phyloP scores from a whole-genome alignment of 1,284 basidiomycete species.

The Coniferiporia weirii region DNA sequence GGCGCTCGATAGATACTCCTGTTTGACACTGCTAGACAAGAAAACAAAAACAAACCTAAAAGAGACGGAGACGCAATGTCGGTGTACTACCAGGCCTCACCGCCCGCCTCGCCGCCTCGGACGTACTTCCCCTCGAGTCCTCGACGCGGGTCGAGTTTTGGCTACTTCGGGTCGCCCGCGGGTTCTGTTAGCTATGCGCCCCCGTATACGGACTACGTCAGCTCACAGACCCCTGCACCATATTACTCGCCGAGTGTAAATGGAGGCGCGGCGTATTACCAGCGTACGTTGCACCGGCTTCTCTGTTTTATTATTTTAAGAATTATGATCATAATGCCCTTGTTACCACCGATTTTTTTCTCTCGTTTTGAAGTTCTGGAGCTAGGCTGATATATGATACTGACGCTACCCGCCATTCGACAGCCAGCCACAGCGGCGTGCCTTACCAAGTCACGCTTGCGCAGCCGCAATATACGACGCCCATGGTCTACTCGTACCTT shows the following conservation, averaged over 20 bases:
- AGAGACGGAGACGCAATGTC: slow-evolving; percentile 3
- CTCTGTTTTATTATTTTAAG: not conserved
- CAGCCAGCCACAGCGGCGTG: not conserved
- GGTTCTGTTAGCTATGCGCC: slow-evolving; percentile 1
- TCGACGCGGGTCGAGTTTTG: not conserved
- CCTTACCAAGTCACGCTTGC: slow-evolving; percentile 1
- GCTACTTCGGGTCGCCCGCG: not conserved
- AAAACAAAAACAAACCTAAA: too few species aligned
- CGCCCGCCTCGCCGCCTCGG: slow-evolving; percentile 6
- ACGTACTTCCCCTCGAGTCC: slow-evolving; percentile 4
- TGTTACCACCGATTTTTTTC: too few species aligned
- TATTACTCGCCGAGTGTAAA: slow-evolving; percentile 1
- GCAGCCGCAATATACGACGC: slow-evolving; percentile 9
- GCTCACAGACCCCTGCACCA: not conserved
- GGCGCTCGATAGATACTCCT: too few species aligned
- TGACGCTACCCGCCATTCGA: not conserved
- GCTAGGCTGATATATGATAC: not conserved
- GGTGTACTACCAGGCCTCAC: slow-evolving; percentile 14
- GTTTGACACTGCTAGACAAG: too few species aligned
- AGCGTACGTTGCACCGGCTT: slow-evolving; percentile 7
- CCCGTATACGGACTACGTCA: slow-evolving; percentile 4
- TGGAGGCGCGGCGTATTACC: slow-evolving; percentile 5
- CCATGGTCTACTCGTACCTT: slow-evolving; percentile 7
- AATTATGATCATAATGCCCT: not conserved
- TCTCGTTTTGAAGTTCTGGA: too few species aligned